Evolutionary conservation across 73 alveolate genomes (phyloP).

Genomic region (Paramecium biaurelia): DNA sequence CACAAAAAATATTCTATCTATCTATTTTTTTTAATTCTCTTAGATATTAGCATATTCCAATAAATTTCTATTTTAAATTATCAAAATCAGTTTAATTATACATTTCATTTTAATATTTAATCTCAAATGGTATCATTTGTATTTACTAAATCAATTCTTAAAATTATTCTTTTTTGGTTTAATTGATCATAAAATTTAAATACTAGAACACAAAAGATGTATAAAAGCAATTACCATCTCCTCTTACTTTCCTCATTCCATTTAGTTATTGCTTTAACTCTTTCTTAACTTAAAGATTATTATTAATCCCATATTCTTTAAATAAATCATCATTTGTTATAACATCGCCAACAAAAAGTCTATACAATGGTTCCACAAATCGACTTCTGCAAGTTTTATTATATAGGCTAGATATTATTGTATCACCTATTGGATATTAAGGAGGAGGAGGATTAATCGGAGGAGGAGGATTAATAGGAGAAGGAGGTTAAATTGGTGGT

Average conservation of each 20-base stretch:
- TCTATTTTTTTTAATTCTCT: background rate
- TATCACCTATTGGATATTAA: background rate
- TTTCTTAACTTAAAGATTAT: background rate
- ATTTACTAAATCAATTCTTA: background rate
- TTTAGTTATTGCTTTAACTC: background rate
- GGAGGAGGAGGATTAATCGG: background rate
- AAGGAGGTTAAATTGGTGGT: too few species aligned
- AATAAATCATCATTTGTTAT: background rate
- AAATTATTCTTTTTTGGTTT: background rate
- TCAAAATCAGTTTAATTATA: background rate
- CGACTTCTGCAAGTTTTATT: background rate
- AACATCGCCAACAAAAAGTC: background rate
- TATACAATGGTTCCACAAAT: background rate
- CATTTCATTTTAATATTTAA: background rate
- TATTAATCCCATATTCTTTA: background rate
- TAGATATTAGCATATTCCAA: background rate
- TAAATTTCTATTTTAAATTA: background rate
- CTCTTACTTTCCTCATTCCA: background rate
- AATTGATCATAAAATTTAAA: background rate
- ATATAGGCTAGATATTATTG: background rate
- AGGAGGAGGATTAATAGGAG: too few species aligned
- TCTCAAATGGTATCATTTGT: background rate
- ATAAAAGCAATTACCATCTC: slow-evolving; percentile 7
- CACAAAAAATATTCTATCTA: background rate
- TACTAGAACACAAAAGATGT: background rate